Conservation (phyloP, 306 rosid genomes). For the Corylus avellana region DNA sequence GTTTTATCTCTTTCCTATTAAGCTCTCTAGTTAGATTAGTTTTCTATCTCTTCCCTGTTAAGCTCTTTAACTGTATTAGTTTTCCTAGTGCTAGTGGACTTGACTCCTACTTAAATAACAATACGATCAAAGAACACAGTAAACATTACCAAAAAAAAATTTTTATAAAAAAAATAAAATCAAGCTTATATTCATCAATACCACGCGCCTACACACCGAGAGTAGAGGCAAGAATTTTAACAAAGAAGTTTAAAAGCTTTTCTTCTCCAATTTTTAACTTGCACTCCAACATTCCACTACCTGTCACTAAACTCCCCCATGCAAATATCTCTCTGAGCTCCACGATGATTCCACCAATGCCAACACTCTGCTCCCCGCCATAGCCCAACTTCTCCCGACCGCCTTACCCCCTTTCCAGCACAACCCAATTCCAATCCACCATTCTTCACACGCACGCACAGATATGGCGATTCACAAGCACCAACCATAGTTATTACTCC, state of each 20-base stretch:
- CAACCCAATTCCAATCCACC: neutral
- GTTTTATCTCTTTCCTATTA: too few relatives aligned
- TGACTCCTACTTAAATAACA: too few relatives aligned
- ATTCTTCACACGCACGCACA: neutral
- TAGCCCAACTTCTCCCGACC: slow-evolving; percentile 2
- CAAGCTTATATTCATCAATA: neutral
- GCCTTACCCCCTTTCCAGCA: neutral
- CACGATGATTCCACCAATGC: slow-evolving; percentile 24
- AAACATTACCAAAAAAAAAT: too few relatives aligned
- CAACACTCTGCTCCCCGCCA: slow-evolving; percentile 24
- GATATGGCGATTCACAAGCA: slow-evolving; percentile 1
- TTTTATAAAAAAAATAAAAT: too few relatives aligned
- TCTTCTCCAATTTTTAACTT: slow-evolving; percentile 2
- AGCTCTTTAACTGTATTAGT: too few relatives aligned
- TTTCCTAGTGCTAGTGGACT: too few relatives aligned
- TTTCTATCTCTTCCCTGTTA: too few relatives aligned
- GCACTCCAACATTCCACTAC: neutral
- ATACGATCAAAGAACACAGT: too few relatives aligned
- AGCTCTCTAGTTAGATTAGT: too few relatives aligned
- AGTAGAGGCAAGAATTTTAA: neutral
- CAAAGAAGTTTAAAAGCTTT: neutral
- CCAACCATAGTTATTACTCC: neutral
- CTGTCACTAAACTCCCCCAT: slow-evolving; percentile 24
- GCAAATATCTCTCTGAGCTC: slow-evolving; percentile 22
- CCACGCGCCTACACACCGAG: neutral